phyloP scores from a whole-genome alignment of 352 stramenopile species.

The Pythium brachiatum region DNA sequence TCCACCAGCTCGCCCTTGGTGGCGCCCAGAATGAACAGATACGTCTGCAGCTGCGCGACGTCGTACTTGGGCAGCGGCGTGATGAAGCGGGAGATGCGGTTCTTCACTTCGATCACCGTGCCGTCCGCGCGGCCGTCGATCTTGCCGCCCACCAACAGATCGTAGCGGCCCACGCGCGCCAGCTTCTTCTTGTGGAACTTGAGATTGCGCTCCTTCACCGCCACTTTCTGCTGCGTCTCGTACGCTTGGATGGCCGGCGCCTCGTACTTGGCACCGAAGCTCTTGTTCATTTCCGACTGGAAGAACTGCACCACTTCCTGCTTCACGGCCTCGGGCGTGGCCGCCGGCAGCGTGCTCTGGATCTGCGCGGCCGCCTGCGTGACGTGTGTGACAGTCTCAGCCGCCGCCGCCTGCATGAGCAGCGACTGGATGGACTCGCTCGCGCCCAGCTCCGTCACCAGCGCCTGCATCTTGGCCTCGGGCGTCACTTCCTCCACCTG shows the following conservation, averaged over 20 bases:
- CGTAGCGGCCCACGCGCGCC: slow-evolving; percentile 37
- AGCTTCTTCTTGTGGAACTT: slow-evolving; percentile 76
- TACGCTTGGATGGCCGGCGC: slow-evolving; percentile 66
- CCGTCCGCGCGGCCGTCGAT: slow-evolving; percentile 76
- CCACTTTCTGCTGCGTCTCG: slow-evolving; percentile 49
- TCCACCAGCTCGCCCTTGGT: slow-evolving; percentile 79
- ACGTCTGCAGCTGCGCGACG: slow-evolving; percentile 81
- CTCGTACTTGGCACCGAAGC: slow-evolving; percentile 68
- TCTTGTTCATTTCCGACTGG: slow-evolving; percentile 76
- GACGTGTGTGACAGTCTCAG: slow-evolving; percentile 43
- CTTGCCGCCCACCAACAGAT: slow-evolving; percentile 77
- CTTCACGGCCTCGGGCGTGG: slow-evolving; percentile 47
- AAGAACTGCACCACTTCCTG: slow-evolving; percentile 73
- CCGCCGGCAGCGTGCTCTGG: slow-evolving; percentile 40
- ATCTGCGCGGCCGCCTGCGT: slow-evolving; percentile 42
- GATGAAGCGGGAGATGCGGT: slow-evolving; percentile 69
- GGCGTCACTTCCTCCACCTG: slow-evolving; percentile 38
- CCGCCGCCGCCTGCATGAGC: slow-evolving; percentile 44
- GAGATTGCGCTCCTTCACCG: slow-evolving; percentile 69
- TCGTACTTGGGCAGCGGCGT: slow-evolving; percentile 77
- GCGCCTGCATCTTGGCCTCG: slow-evolving; percentile 53
- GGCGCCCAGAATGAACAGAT: slow-evolving; percentile 71
- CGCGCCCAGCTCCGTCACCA: slow-evolving; percentile 56
- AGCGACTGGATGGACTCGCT: slow-evolving; percentile 56
- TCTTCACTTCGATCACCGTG: slow-evolving; percentile 86